Conservation (phyloP, 1,139 yeast species). For the Blastobotrys buckinghamii region DNA sequence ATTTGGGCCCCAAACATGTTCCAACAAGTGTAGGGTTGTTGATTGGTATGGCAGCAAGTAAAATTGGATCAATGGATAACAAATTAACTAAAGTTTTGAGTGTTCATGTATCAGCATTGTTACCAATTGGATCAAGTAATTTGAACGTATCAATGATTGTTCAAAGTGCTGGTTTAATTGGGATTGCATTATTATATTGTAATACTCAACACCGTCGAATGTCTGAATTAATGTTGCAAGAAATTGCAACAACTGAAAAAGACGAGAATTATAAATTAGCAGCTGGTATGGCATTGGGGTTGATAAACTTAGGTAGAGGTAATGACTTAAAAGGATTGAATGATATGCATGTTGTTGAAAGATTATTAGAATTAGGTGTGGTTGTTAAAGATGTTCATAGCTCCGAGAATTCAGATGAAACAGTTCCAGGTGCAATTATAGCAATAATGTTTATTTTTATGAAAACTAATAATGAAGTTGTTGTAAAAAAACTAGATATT, state of each 20-base stretch:
- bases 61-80: conserved; percentile 75
- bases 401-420: conserved; percentile 52
- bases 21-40: conserved; percentile 81
- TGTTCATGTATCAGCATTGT: conserved; percentile 85
- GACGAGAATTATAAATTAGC: conserved; percentile 82
- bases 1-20: conserved; percentile 83
- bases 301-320: conserved; percentile 80
- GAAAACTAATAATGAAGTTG: conserved; percentile 53
- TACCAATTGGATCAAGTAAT: conserved; percentile 89
- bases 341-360: conserved; percentile 68
- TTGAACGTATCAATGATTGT: conserved; percentile 77
- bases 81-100: conserved; percentile 86
- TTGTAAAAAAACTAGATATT: conserved; percentile 59
- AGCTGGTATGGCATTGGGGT: conserved; percentile 85
- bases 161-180: conserved; percentile 88
- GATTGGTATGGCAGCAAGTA: conserved; percentile 90
- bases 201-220: conserved; percentile 79
- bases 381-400: conserved; percentile 67
- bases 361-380: conserved; percentile 53
- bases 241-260: conserved; percentile 21
- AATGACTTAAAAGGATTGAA: conserved; percentile 53
- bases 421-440: conserved; percentile 74
- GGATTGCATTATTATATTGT: conserved; percentile 78
- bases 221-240: conserved; percentile 64
- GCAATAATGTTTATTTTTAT: conserved; percentile 73